Percentiles rank a stretch among this genome's conserved stretches.
Conservation (phyloP, 1,284 basidiomycete species). For the Ceratobasidium sp. region DNA sequence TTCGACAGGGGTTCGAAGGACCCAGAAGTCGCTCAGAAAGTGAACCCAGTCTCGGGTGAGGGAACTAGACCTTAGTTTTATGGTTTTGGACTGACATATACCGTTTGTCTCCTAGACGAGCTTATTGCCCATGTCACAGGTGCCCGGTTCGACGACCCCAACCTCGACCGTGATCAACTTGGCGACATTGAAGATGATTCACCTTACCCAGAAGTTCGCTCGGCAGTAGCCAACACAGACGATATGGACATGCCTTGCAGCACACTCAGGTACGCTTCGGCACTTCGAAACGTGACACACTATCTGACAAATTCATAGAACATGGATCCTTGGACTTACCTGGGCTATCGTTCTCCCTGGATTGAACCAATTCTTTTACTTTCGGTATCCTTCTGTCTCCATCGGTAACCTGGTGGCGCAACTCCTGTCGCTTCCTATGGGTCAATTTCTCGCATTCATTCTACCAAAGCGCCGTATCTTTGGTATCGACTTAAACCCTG, state of each 20-base stretch:
- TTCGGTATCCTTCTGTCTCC: constrained; percentile 48
- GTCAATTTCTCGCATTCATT: constrained; percentile 56
- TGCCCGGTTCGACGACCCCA: constrained; percentile 46
- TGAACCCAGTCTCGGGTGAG: constrained; percentile 21
- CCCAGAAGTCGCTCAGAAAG: constrained; percentile 15
- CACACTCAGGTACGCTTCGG: constrained; percentile 49
- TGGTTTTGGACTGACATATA: background rate
- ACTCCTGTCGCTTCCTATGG: constrained; percentile 58
- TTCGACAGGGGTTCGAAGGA: constrained; percentile 24
- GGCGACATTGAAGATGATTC: constrained; percentile 53
- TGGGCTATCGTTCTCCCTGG: constrained; percentile 60
- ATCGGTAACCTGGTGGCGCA: constrained; percentile 52
- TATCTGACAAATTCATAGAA: constrained; percentile 34
- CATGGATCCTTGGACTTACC: constrained; percentile 55
- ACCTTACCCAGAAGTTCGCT: constrained; percentile 53
- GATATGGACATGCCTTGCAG: constrained; percentile 48
- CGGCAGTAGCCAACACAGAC: constrained; percentile 50
- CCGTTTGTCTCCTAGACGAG: background rate
- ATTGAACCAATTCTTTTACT: constrained; percentile 53
- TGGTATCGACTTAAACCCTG: constrained; percentile 65
- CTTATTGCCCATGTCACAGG: constrained; percentile 43
- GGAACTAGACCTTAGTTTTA: background rate
- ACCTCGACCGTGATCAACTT: constrained; percentile 44
- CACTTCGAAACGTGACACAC: constrained; percentile 31
- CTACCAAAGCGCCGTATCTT: constrained; percentile 61